Base-by-base conservation (phyloP, 2,329 filamentous ascomycete species). In the Colletotrichum costaricense region DNA sequence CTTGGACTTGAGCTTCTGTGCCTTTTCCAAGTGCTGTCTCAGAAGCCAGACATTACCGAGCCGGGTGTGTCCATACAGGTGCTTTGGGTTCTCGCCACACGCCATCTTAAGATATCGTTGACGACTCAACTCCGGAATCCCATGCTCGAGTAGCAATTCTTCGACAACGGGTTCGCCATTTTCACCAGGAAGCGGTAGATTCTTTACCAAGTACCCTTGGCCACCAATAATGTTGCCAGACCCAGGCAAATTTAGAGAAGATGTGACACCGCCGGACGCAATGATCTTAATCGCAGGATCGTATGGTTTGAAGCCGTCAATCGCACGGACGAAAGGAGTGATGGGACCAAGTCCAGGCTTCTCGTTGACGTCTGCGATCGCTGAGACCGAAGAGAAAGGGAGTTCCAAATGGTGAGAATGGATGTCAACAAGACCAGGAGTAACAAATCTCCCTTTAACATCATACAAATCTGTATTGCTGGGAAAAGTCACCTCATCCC, bases 71-170 rank as follows among this genome's bases (percentile, higher is more conserved):
- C 77, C 76, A 73, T 85, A 85, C 0, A 79, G 72, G 0, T 70
- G 38, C 66, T 80, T 82, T 11, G 84, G 83, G 71, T 86, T 86
- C 76, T 86, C 85, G 4, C 85, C 85, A 69, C 84, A 84, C 0
- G 84, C 85, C 81, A 86, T 84, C 76, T 86, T 86, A 78, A 86
- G 81, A 71, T 84, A 86, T 46, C 82, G 74, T 9, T 75, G 76
- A 11, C 82, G 79, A 24, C 81, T 76, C 5, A 69, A 66, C 12
- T 70, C 30, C 1, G 80, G 78, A 5, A 84, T 63, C 3, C 82
- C 83, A 64, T 82, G 78, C 76, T 85, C 84, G 16, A 86, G 77
- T 9, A 85, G 76, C 55, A 86, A 75, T 46, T 85, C 84, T 65
- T 83, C 82, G 8, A 85, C 81, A 4, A 84, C 79, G 5, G 80